These are phyloP conservation scores for Anethum foeniculum DNA, from an alignment of 140 eudicot species.

Conservation along the genomic window DNA sequence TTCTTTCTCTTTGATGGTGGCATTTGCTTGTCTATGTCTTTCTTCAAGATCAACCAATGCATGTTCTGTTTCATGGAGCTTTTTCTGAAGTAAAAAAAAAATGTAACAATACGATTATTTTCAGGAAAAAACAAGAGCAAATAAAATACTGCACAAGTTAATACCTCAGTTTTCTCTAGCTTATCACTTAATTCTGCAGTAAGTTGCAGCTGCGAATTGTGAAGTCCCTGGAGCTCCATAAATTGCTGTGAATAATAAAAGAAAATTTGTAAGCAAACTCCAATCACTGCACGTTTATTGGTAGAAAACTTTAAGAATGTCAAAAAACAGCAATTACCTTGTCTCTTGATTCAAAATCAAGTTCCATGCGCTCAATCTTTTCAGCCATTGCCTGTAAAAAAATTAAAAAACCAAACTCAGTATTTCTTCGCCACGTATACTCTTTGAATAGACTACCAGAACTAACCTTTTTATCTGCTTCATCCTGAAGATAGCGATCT, in stretches of 20 bases:
- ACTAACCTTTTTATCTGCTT: constrained; percentile 88
- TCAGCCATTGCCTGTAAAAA: constrained; percentile 78
- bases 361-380: constrained; percentile 93
- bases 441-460: not conserved
- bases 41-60: constrained; percentile 91
- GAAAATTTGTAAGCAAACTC: not conserved
- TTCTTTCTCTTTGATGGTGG: constrained; percentile 88
- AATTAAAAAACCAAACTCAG: not conserved
- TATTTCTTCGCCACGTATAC: not conserved
- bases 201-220: constrained; percentile 72
- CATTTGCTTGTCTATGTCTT: constrained; percentile 85
- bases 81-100: constrained; percentile 40
- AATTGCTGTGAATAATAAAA: constrained; percentile 55
- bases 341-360: constrained; percentile 80
- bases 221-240: constrained; percentile 76
- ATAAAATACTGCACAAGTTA: not conserved
- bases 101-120: constrained; percentile 8
- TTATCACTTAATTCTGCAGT: constrained; percentile 63
- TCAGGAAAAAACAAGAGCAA: not conserved
- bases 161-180: constrained; percentile 84
- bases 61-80: constrained; percentile 90
- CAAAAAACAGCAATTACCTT: constrained; percentile 48
- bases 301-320: not conserved
- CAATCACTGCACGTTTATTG: not conserved
- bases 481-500: constrained; percentile 91